Evolutionary conservation across 2,329 filamentous ascomycete genomes (phyloP).

Genomic region (Fusarium metavorans): DNA sequence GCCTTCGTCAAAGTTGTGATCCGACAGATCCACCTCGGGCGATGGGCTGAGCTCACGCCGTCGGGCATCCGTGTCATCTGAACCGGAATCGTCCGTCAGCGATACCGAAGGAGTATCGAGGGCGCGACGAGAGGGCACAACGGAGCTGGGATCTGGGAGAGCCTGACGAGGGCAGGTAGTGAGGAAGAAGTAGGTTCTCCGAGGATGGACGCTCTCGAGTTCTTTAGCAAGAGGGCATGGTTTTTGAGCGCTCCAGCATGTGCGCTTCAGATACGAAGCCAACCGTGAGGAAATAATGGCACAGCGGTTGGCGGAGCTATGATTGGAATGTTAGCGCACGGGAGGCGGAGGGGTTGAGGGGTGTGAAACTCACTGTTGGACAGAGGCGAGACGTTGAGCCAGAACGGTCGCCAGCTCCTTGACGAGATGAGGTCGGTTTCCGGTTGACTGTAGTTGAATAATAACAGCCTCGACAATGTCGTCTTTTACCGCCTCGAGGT

Average conservation of each 20-base stretch:
- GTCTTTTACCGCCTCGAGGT: conserved; percentile 88
- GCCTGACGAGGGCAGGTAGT: conserved; percentile 88
- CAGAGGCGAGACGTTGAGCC: conserved; percentile 79
- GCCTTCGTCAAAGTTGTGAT: conserved; percentile 84
- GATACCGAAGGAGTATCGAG: conserved; percentile 90
- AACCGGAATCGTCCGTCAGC: conserved; percentile 59
- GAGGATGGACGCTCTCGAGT: conserved; percentile 90
- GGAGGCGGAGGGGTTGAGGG: conserved; percentile 21
- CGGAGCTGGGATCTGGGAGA: conserved; percentile 68
- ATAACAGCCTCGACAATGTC: conserved; percentile 95
- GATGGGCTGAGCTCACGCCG: conserved; percentile 84
- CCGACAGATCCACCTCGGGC: conserved; percentile 91
- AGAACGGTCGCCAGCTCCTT: conserved; percentile 91
- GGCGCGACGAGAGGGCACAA: conserved; percentile 49
- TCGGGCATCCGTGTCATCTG: conserved; percentile 79
- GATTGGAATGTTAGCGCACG: conserved; percentile 45
- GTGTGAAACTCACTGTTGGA: conserved; percentile 83
- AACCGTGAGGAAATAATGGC: conserved; percentile 95
- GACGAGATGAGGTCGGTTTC: conserved; percentile 92
- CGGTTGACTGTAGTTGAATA: conserved; percentile 86
- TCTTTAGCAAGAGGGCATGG: conserved; percentile 94
- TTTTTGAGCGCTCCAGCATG: conserved; percentile 80
- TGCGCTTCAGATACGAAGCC: conserved; percentile 88
- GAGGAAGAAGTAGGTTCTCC: conserved; percentile 96
- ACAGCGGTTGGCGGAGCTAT: conserved; percentile 92